These are phyloP conservation scores for Talaromyces pinophilus DNA, from an alignment of 2,329 filamentous ascomycete species.

Conservation along the genomic window DNA sequence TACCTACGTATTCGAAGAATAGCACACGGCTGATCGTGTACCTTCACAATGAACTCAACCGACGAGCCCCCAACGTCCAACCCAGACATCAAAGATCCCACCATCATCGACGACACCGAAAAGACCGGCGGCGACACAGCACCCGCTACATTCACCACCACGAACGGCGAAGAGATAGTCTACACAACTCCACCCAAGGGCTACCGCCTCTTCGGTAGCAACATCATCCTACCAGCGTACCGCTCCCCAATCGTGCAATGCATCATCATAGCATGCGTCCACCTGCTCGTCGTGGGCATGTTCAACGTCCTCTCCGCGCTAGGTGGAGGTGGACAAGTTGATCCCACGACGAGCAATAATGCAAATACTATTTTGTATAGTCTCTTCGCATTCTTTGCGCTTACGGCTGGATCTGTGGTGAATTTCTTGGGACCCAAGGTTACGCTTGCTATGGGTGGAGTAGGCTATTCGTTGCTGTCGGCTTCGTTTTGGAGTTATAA, in stretches of 20 bases:
- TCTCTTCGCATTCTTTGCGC: slow-evolving; percentile 25
- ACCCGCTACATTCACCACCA: not conserved
- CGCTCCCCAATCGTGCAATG: slow-evolving; percentile 25
- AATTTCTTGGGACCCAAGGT: slow-evolving; percentile 72
- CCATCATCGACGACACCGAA: not conserved
- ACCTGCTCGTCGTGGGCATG: slow-evolving; percentile 27
- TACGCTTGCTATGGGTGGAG: slow-evolving; percentile 69
- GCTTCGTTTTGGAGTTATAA: slow-evolving; percentile 70
- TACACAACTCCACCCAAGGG: slow-evolving; percentile 21
- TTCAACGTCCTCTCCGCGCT: slow-evolving; percentile 27
- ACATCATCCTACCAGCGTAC: slow-evolving; percentile 24
- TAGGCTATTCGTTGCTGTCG: slow-evolving; percentile 76
- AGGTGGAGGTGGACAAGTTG: slow-evolving; percentile 26
- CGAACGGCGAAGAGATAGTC: slow-evolving; percentile 3
- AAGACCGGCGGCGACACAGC: not conserved
- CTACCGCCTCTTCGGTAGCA: slow-evolving; percentile 22
- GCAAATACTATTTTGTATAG: slow-evolving; percentile 26
- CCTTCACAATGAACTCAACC: slow-evolving; percentile 5
- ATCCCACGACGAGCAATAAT: slow-evolving; percentile 26
- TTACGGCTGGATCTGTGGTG: slow-evolving; percentile 56
- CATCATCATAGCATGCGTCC: slow-evolving; percentile 25
- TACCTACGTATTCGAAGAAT: not conserved
- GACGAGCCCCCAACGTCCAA: slow-evolving; percentile 7
- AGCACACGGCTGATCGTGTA: not conserved
- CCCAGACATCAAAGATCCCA: slow-evolving; percentile 15